Base-by-base conservation (phyloP, 2,329 filamentous ascomycete genomes). In the Pseudohalonectria lignicola region DNA sequence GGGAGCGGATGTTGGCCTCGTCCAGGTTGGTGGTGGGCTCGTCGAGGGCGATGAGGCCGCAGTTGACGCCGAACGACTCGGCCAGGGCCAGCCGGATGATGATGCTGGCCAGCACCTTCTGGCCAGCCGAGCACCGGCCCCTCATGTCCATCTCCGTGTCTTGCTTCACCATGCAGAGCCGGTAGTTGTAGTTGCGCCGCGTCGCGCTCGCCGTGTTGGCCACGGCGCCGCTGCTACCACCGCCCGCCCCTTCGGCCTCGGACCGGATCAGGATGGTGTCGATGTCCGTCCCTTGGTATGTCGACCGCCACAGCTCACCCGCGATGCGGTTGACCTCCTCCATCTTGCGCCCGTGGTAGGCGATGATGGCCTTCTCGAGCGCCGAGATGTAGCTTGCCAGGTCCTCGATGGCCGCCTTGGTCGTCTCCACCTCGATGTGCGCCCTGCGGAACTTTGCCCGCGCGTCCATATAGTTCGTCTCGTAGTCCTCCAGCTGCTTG, bases 101-200 rank as follows among this genome's bases (percentile, higher is more conserved):
- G 63, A 98, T 98, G 59, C 82, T 87, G 4, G 92, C 92, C 20
- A 98, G 76, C 20, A 98, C 90, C 61, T 94, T 95, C 58, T 98
- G 92, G 4, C 92, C 92, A 1, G 92, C 92, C 48, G 85, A 93
- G 69, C 92, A 98, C 39, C 92, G 85, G 2, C 92, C 93, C 45
- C 92, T 86, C 92, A 98, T 98, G 63, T 98, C 92, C 87, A 98
- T 94, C 60, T 98, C 92, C 1, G 84, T 86, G 53, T 93, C 87
- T 55, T 90, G 82, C 65, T 98, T 98, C 49, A 94, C 79, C 92
- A 98, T 98, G 60, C 86, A 88, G 5, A 98, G 82, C 34, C 92
- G 85, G 67, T 98, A 98, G 62, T 98, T 96, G 71, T 96, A 96
- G 44, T 71, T 84, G 51, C 86, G 79, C 52, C 86, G 87, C 37